Base-by-base conservation (phyloP, 2,329 filamentous ascomycete genomes). In the Zymoseptoria passerinii region DNA sequence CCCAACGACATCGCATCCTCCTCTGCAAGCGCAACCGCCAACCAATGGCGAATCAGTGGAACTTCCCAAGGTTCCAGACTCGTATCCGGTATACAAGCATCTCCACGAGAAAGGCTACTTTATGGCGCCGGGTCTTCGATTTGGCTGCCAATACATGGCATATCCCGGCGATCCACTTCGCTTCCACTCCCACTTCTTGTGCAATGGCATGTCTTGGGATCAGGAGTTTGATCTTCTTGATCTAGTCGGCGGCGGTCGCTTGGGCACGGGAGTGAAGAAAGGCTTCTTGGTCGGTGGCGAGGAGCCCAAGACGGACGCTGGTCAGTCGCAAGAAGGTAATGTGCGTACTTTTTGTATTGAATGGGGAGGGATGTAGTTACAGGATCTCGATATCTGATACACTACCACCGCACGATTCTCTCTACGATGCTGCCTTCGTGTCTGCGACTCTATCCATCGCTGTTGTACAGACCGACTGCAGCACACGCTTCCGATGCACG, bases 261-360 rank as follows among this genome's bases (percentile, higher is more conserved):
- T 99, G 62, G 94, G 92, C 0, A 97, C 94, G 1, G 90, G 90
- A 53, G 94, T 97, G 19, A 99, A 99, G 80, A 99, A 99, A 75
- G 89, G 90, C 0, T 96, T 91, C 68, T 76, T 99, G 56, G 81
- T 99, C 58, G 92, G 92, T 6, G 91, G 90, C 0, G 79, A 82
- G 66, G 76, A 81, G 56, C 68, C 73, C 52, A 64, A 66, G 16
- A 71, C 69, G 10, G 57, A 72, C 8, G 68, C 71, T 1, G 70
- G 68, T 48, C 72, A 77, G 35, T 72, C 70, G 9, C 65, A 71
- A 16, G 78, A 69, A 29, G 62, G 69, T 23, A 62, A 72, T 54
- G 74, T 92, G 20, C 81, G 89, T 64, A 83, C 88, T 0, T 96
- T 95, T 69, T 92, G 88, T 66, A 82, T 96, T 55, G 92, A 96